A percentile compares a stretch with the other conserved stretches of the same genome.
phyloP scores from a whole-genome alignment of 2,329 filamentous ascomycete species.

The Leptographium radiaticola region DNA sequence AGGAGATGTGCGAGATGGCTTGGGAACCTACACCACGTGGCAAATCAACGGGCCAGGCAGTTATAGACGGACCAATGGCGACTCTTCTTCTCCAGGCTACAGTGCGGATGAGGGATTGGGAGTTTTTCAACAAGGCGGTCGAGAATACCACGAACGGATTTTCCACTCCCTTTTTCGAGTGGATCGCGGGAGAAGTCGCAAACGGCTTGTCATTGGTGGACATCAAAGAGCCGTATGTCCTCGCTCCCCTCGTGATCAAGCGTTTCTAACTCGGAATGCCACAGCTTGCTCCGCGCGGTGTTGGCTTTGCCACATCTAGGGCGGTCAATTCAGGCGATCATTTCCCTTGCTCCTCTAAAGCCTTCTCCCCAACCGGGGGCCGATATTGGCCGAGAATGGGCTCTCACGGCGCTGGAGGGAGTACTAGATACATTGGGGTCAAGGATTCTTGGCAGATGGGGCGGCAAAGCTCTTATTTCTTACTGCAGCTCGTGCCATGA shows the following conservation, averaged over 20 bases:
- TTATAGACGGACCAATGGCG: neutral
- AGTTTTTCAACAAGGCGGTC: neutral
- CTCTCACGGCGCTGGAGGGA: neutral
- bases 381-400: neutral
- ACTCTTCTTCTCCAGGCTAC: neutral
- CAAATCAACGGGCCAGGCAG: neutral
- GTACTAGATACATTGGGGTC: neutral
- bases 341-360: neutral
- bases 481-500: neutral
- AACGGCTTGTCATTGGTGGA: neutral
- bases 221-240: conserved; percentile 1
- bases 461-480: neutral
- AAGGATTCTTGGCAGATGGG: neutral
- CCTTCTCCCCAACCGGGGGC: neutral
- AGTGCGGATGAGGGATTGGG: neutral
- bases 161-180: neutral
- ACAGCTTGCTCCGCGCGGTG: neutral
- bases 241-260: neutral
- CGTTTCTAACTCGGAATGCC: neutral
- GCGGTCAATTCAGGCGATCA: neutral
- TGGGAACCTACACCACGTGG: neutral
- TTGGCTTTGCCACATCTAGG: neutral
- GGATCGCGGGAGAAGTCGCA: neutral
- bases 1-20: neutral
- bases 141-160: neutral